Base-by-base conservation (phyloP, 352 stramenopile species). In the Globisporangium nagaii region DNA sequence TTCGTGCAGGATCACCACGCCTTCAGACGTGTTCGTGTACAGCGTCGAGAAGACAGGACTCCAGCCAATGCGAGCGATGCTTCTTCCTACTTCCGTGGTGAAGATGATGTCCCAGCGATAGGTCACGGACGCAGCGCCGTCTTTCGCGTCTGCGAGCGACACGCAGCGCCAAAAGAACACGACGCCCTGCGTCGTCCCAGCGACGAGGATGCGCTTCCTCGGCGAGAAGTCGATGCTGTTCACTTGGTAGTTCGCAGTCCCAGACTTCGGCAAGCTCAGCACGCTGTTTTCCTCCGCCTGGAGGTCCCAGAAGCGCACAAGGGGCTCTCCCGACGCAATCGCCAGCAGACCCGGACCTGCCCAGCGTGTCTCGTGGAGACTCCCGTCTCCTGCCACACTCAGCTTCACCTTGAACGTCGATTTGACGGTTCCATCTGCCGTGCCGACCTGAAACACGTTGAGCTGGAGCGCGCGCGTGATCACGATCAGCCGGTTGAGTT, bases 231-330 rank as follows among this genome's bases (percentile, higher is more conserved):
- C 79, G 37, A 98, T 73, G 41, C 72, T 82, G 49, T 83, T 84
- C 19, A 97, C 87, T 31, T 86, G 76, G 57, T 93, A 88, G 25
- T 52, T 70, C 17, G 65, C 20, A 5, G 58, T 62, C 20, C 60
- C 62, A 8, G 65, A 54, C 52, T 86, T 86, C 0, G 80, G 75
- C 8, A 96, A 62, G 44, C 73, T 94, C 24, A 98, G 58, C 4
- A 96, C 82, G 52, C 95, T 98, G 63, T 93, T 98, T 55, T 97
- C 85, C 47, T 97, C 92, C 1, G 80, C 77, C 12, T 84, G 69
- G 19, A 98, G 70, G 58, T 98, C 89, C 88, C 90, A 97, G 43
- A 98, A 96, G 11, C 93, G 86, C 40, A 98, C 80, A 0, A 97
- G 49, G 9, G 78, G 67, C 50, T 98, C 91, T 5, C 81, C 85